Base-by-base conservation (phyloP, 352 stramenopile genomes). In the Globisporangium middletonii region DNA sequence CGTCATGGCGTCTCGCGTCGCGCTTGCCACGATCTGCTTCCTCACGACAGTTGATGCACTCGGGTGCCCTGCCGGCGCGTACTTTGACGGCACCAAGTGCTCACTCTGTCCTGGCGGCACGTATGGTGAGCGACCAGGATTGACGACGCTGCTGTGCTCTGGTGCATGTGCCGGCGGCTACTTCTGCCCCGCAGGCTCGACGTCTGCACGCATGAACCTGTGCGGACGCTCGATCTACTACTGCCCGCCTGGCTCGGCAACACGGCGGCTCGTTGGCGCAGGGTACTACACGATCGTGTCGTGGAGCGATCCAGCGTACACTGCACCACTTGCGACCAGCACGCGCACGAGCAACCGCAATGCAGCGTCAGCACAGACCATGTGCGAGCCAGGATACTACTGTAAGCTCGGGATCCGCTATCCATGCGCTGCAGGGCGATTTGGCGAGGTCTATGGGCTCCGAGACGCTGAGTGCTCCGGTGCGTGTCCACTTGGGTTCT, bases 121-220 rank as follows among this genome's bases (percentile, higher is more conserved):
- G 11, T 88, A 75, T 47, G 79, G 79, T 9, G 62, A 56, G 15
- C 57, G 53, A 1, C 59, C 79, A 9, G 77, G 77, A 18, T 62
- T 87, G 15, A 67, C 47, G 2, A 69, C 66, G 0, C 11, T 60
- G 0, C 37, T 53, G 35, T 90, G 80, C 68, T 88, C 80, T 7
- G 80, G 77, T 0, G 38, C 53, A 26, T 90, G 80, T 35, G 48
- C 58, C 0, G 59, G 64, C 8, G 80, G 80, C 2, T 72, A 77
- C 65, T 87, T 86, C 43, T 90, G 77, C 43, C 77, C 77, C 2
- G 59, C 63, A 19, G 83, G 79, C 37, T 92, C 83, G 12, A 87
- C 71, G 19, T 77, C 71, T 38, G 50, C 83, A n/a, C 71, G 46
- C 19, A 64, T 75, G 51, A 74, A 76, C 3, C 11, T 51, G 4